Percentiles rank a stretch among this genome's conserved stretches.
phyloP scores from a whole-genome alignment of 2,329 filamentous ascomycete genomes.

The Colletotrichum viniferum region DNA sequence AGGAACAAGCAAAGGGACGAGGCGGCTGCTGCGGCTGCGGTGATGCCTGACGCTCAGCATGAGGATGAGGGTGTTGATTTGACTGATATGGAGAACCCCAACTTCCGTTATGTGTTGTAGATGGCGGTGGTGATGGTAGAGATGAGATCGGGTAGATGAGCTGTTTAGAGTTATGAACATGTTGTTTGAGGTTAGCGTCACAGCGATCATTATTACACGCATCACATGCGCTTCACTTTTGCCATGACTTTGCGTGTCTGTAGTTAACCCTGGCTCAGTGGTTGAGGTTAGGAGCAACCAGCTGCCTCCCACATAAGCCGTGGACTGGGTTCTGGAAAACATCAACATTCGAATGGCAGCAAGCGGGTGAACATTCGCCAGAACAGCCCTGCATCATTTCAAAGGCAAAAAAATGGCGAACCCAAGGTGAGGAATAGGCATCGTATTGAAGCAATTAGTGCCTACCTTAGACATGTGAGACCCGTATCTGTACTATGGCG shows the following conservation, averaged over 20 bases:
- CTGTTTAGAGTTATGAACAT: background rate
- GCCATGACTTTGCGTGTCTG: background rate
- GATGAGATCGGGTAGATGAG: background rate
- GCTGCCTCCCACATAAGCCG: background rate
- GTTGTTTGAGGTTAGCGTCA: background rate
- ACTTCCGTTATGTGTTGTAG: conserved; percentile 32
- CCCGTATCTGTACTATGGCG: conserved; percentile 71
- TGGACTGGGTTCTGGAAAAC: background rate
- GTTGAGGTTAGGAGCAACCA: rapidly evolving
- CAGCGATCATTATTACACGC: background rate
- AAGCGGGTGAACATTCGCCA: background rate
- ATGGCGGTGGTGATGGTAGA: background rate
- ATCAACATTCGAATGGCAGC: background rate
- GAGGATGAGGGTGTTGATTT: conserved; percentile 33
- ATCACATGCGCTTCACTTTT: background rate
- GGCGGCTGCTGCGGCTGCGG: conserved; percentile 23
- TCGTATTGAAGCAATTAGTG: background rate
- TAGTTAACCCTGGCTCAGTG: background rate
- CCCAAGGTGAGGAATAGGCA: background rate
- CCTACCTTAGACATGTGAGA: conserved; percentile 54
- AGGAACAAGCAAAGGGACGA: conserved; percentile 43
- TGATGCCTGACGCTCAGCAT: conserved; percentile 22
- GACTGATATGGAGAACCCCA: conserved; percentile 42
- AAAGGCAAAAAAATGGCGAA: background rate
- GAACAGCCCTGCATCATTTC: background rate